Conservation (phyloP, 768 basidiomycete species). For the Leccinellum albellum region DNA sequence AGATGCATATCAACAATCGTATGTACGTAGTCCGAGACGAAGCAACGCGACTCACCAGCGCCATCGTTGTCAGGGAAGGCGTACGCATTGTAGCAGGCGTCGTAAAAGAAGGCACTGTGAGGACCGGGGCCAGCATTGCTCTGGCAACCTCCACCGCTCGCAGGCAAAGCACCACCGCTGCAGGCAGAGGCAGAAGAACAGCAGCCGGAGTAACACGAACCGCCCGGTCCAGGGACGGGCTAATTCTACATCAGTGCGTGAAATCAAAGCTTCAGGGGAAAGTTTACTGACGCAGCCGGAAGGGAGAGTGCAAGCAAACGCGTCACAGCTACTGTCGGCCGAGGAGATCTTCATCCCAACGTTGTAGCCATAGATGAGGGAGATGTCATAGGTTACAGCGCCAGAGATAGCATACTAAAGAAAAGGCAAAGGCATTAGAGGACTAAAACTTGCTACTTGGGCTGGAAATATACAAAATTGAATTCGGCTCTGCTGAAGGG, state of each 20-base stretch:
- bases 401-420: constrained; percentile 23
- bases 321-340: constrained; percentile 21
- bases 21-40: background rate
- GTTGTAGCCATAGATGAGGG: constrained; percentile 33
- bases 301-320: constrained; percentile 29
- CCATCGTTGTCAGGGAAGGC: constrained; percentile 34
- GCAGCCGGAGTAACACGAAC: constrained; percentile 28
- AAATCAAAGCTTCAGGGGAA: background rate
- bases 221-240: constrained; percentile 28
- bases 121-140: constrained; percentile 29
- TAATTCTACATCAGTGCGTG: constrained; percentile 5
- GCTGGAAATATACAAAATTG: constrained; percentile 24
- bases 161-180: constrained; percentile 26
- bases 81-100: constrained; percentile 28
- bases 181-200: constrained; percentile 29
- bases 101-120: constrained; percentile 29
- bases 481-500: constrained; percentile 34
- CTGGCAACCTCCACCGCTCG: constrained; percentile 25
- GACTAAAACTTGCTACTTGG: background rate
- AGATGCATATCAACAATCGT: background rate
- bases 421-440: background rate
- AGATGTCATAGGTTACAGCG: constrained; percentile 31
- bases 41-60: constrained; percentile 13
- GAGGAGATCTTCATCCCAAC: constrained; percentile 35
- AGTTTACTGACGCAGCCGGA: constrained; percentile 29